Base-by-base conservation (phyloP, 331 rosid species). In the Cucumis variabilis region DNA sequence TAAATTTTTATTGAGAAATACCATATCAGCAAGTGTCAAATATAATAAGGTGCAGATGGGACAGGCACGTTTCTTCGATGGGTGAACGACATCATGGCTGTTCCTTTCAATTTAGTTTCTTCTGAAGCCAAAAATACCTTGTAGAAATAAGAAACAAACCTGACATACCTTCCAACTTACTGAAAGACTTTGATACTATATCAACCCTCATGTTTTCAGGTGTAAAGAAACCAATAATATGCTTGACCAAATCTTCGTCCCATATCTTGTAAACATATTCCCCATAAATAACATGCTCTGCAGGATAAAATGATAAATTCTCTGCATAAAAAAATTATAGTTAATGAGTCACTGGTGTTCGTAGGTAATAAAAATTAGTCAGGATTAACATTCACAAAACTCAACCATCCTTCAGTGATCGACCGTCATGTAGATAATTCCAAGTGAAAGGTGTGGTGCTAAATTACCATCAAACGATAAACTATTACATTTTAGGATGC, bases 141-240 rank as follows among this genome's bases (percentile, higher is more conserved):
- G 63, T 16, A 84, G 65, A 44, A 44, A 44, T 44, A 44, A 44
- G 48, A 65, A 66, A 41, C 78, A 67, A 37, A 68, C 60, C 10
- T 37, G 76, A 89, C 15, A 28, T 88, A 95, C 99, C 98, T 92
- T 93, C 91, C 37, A 92, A 88, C 82, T 89, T 90, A 10, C 60
- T 89, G 85, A 91, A 90, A 85, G 92, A 90, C 91, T 94, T 95
- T 67, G 99, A 95, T 60, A 95, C 90, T 85, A 92, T 93, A 88
- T 95, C 99, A 85, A 95, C 80, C 89, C 99, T 93, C 99, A 97
- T 97, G 93, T 97, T 94, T 88, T 97, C 98, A 13, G 99, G 99
- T 80, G 93, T 87, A 53, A 97, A 93, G 92, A 94, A 95, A 91
- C 93, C 92, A 93, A 94, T 94, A 90, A 94, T 89, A 86, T 90